Evolutionary conservation across 257 asterid genomes (phyloP), one percentile per base, ranked within the genome.

Genomic region (Parsonsia alboflavescens): DNA sequence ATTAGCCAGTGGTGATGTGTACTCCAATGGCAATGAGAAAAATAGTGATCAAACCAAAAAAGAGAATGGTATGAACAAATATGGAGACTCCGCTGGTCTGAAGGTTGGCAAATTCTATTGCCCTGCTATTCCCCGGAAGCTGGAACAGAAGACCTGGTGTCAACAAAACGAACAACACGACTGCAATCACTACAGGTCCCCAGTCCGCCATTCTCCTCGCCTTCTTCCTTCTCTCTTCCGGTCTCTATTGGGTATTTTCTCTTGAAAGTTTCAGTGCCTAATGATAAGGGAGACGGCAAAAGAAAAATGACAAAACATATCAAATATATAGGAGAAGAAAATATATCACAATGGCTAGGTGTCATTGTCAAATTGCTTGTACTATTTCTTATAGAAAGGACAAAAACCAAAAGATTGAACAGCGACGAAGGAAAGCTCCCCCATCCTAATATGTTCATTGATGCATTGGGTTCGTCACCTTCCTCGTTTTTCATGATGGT

Each of bases 151-250:
- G 83, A 2, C 86, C 86, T 5, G 84, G 84, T 9, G 78, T 69
- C 75, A 79, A 53, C 63, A 79, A 39, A 28, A 82, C 80, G 58
- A 82, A 82, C 52, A 82, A 64, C 71, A 76, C 81, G 72, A 76
- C 81, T 1, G 86, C 81, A 24, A 82, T 69, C 26, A 82, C 77
- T 10, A 79, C 83, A 17, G 86, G 82, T 30, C 84, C 86, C 84
- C 83, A 82, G 59, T 79, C 86, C 52, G 78, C 80, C 86, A 82
- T 82, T 17, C 2, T 28, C 19, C 46, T 17, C 16, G 0, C 72
- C 16, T 5, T 13, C 16, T 5, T 13, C 22, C 13, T 28, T 58
- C 48, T 0, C 6, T 46, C 24, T 6, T 33, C 24, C 56, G 15
- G 1, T 53, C 0, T 17, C 67, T 28, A 45, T 8, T 3, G 4